Evolutionary conservation across 2,329 filamentous ascomycete species (phyloP), one percentile per base, ranked within the genome.

Genomic region (Aaosphaeria pasadenensis): DNA sequence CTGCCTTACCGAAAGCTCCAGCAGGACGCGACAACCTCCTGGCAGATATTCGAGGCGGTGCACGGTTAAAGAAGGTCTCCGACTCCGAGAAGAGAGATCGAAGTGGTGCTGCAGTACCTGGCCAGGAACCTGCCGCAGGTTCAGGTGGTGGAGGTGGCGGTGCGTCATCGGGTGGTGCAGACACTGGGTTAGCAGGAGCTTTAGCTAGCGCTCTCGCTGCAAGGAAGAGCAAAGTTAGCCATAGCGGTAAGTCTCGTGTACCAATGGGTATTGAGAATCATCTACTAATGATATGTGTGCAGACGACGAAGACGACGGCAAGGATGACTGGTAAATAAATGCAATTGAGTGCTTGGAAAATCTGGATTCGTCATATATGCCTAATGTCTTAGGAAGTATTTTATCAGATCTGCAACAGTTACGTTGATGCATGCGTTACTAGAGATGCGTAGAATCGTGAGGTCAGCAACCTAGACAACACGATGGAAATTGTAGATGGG

Each of bases 181-280:
- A 69, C 30, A 62, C 61, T 59, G 70, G 70, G 11, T 52, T 78
- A 58, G 76, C 75, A 47, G 74, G 73, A 9, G 75, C 75, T 41
- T 65, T 96, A 80, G 89, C 90, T 24, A 89, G 87, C 74, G 91
- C 90, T 42, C 74, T 96, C 59, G 89, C 89, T 50, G 86, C 84
- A 74, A 81, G 92, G 70, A 96, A 96, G 77, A 84, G 90, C 71
- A 96, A 95, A 78, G 92, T 96, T 68, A 89, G 89, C 74, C 87
- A 89, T 69, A 95, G 89, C 78, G 92, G 92, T 96, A 83, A 84
- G 60, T 62, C 45, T 24, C 40, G 11, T 17, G 17, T 24, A 24
- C 17, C 17, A 24, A 24, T 24, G 17, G 17, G 17, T 24, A 24
- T 24, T 24, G 17, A 24, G 17, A 24, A 24, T 24, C 17, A 24